Evolutionary conservation across 2,329 filamentous ascomycete species (phyloP), one percentile per base, ranked within the genome.

Genomic region (Botryotinia globosa): DNA sequence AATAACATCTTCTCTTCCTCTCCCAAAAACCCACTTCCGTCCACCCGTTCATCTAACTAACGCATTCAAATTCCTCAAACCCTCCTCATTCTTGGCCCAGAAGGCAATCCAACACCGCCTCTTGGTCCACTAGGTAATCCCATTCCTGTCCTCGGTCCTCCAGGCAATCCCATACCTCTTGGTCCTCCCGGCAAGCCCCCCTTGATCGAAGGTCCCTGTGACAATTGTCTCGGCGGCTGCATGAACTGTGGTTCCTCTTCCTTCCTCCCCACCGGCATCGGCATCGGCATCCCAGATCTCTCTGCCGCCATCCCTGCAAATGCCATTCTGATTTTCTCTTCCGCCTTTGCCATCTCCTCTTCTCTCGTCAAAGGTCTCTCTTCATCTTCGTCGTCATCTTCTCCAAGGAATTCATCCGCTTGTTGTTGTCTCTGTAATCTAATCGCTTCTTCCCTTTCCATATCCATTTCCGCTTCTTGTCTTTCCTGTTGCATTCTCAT

Each of bases 281-380:
- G 61, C 64, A 37, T n/a, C 10, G 66, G 25, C 2, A 61, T 39
- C 12, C 62, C 59, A 18, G 58, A 56, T 59, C 65, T 76, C 62
- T 75, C 59, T n/a, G 72, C 56, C 16, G 74, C 74, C 63, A 76
- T 61, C 0, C 66, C 71, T 39, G 74, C 74, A 61, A 76, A 76
- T 0, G 74, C 74, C 51, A 62, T 39, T 10, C 67, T 63, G 25
- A 76, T 76, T 42, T 75, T 76, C 54, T 72, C 72, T 34, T 76
- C 74, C 1, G 74, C 74, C 54, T 72, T 75, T 7, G 37, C 51
- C 61, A 76, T 74, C 54, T 76, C 71, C n/a, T 75, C 59, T 44
- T 76, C 74, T 37, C 73, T 74, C 3, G 72, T 74, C 22, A 75
- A 32, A 1, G 72, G 72, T 12, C 62, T 37, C 9, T 74, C 73